These are phyloP conservation scores for Nicotiana otophora DNA, from an alignment of 257 asterid species.

Conservation along the genomic window DNA sequence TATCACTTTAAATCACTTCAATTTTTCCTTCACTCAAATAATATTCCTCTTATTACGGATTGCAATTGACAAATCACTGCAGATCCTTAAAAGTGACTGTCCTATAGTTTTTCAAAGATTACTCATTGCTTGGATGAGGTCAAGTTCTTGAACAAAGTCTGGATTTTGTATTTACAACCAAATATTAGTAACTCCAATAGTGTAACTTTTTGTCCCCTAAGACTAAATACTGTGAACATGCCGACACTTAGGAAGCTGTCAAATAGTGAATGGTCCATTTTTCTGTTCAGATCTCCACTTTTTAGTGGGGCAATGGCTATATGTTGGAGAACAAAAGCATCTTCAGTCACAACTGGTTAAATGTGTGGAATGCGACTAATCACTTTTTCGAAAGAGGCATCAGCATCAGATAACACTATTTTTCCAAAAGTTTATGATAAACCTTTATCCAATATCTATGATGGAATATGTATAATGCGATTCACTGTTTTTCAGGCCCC, in stretches of 20 bases:
- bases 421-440: background rate
- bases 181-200: background rate
- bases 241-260: background rate
- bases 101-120: too few species aligned
- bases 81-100: too few species aligned
- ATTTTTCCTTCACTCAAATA: too few species aligned
- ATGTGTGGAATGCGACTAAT: background rate
- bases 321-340: background rate
- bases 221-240: background rate
- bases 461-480: background rate
- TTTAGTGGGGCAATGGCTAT: background rate
- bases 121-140: too few species aligned
- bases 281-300: background rate
- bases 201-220: background rate
- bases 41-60: too few species aligned
- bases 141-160: too few species aligned
- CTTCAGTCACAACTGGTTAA: background rate
- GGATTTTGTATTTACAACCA: background rate
- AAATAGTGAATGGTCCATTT: background rate
- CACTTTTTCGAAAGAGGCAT: background rate
- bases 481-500: background rate
- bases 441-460: background rate
- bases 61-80: too few species aligned
- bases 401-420: background rate
- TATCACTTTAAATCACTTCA: too few species aligned